Evolutionary conservation across 1,284 basidiomycete species (phyloP).

Genomic region (Afroboletus lepidellus): DNA sequence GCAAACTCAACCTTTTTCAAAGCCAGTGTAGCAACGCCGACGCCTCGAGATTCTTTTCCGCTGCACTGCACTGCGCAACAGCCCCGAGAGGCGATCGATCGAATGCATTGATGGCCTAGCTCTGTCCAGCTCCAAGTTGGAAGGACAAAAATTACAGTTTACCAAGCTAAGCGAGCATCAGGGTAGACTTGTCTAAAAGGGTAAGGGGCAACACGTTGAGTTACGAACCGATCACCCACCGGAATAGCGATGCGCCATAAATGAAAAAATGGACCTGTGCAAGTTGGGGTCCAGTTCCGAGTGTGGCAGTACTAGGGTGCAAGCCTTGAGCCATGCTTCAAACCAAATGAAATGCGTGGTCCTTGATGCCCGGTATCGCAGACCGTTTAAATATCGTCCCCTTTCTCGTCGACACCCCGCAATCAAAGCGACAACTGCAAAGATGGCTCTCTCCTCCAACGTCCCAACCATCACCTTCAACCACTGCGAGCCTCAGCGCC

Average conservation of each 20-base stretch:
- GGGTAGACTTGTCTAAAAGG: constrained; percentile 3
- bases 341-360: constrained; percentile 2
- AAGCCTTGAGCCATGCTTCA: constrained; percentile 20
- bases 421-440: constrained; percentile 2
- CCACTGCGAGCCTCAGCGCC: constrained; percentile 16
- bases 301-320: constrained; percentile 16
- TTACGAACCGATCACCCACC: not conserved
- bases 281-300: constrained; percentile 1
- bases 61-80: constrained; percentile 5
- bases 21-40: constrained; percentile 18
- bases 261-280: constrained; percentile 13
- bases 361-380: constrained; percentile 3
- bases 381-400: constrained; percentile 17
- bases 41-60: constrained; percentile 30
- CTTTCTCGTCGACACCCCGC: constrained; percentile 4
- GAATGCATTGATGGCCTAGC: constrained; percentile 9
- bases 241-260: constrained; percentile 12
- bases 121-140: constrained; percentile 7
- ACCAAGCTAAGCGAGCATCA: constrained; percentile 5
- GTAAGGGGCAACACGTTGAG: constrained; percentile 12
- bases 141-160: not conserved
- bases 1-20: constrained; percentile 17
- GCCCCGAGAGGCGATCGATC: constrained; percentile 18
- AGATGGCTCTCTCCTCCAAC: constrained; percentile 13
- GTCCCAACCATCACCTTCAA: constrained; percentile 12